phyloP scores from a whole-genome alignment of 805 yeast species.

The Lachancea sp. region DNA sequence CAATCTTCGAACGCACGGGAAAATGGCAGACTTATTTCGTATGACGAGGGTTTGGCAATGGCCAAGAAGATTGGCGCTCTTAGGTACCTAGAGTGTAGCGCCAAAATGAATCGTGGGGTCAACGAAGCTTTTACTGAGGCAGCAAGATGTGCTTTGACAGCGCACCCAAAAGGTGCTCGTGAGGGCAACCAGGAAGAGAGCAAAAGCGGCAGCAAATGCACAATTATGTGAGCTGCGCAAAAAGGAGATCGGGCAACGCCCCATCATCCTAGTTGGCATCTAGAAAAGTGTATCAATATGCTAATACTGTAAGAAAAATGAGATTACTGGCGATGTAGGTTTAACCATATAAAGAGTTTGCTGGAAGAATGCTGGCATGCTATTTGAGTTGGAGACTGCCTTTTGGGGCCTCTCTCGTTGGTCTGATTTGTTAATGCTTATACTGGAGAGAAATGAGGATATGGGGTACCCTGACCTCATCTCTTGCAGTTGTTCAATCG shows the following conservation, averaged over 20 bases:
- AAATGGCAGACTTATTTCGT: conserved; percentile 56
- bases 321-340: background rate
- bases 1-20: conserved; percentile 26
- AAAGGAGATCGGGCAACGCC: background rate
- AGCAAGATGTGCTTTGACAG: conserved; percentile 90
- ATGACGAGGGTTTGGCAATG: conserved; percentile 88
- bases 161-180: conserved; percentile 71
- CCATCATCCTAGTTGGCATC: background rate
- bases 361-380: no score
- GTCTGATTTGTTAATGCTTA: background rate
- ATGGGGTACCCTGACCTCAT: no score
- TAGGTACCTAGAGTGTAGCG: conserved; percentile 93
- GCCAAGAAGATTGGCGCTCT: conserved; percentile 92
- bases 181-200: conserved; percentile 32
- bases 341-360: no score
- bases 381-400: no score
- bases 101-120: conserved; percentile 95
- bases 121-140: conserved; percentile 99
- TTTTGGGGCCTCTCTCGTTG: no score
- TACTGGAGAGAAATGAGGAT: no score
- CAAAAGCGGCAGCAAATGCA: conserved; percentile 33
- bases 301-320: conserved; percentile 2
- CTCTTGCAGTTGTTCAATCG: background rate
- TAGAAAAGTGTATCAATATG: conserved; percentile 1
- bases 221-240: conserved; percentile 33